Conservation (phyloP, 768 basidiomycete species). For the Psilocybe sp. region DNA sequence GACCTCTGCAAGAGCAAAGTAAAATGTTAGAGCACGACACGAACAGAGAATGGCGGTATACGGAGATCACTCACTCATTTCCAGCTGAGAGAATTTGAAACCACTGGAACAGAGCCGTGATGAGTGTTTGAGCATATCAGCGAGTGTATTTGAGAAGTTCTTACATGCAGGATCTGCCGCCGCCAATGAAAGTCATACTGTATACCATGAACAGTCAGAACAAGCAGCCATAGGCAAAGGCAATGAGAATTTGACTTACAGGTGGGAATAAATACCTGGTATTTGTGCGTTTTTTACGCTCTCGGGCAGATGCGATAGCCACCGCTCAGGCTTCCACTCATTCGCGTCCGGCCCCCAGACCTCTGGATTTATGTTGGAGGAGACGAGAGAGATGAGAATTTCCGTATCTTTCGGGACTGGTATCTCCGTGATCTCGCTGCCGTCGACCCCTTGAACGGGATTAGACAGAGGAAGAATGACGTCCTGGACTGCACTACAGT, state of each 20-base stretch:
- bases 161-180: slow-evolving; percentile 10
- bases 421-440: slow-evolving; percentile 30
- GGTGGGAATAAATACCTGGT: slow-evolving; percentile 15
- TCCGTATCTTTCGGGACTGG: slow-evolving; percentile 35
- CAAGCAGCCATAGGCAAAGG: background rate
- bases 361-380: slow-evolving; percentile 24
- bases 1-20: slow-evolving; percentile 14
- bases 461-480: slow-evolving; percentile 41
- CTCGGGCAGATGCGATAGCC: slow-evolving; percentile 31
- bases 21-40: background rate
- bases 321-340: slow-evolving; percentile 38
- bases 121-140: too few relatives aligned
- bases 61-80: slow-evolving; percentile 23
- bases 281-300: slow-evolving; percentile 17
- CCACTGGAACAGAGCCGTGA: slow-evolving; percentile 10
- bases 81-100: slow-evolving; percentile 22
- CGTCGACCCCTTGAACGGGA: slow-evolving; percentile 34
- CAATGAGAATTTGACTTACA: slow-evolving; percentile 1
- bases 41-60: background rate
- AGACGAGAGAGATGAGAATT: slow-evolving; percentile 30
- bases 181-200: slow-evolving; percentile 10
- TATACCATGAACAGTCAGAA: background rate
- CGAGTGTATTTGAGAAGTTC: background rate
- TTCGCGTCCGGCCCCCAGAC: slow-evolving; percentile 35
- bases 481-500: slow-evolving; percentile 1